Percentiles rank a stretch among this genome's conserved stretches.
Conservation (phyloP, 768 basidiomycete genomes). For the Leucocoprinus leucothites region DNA sequence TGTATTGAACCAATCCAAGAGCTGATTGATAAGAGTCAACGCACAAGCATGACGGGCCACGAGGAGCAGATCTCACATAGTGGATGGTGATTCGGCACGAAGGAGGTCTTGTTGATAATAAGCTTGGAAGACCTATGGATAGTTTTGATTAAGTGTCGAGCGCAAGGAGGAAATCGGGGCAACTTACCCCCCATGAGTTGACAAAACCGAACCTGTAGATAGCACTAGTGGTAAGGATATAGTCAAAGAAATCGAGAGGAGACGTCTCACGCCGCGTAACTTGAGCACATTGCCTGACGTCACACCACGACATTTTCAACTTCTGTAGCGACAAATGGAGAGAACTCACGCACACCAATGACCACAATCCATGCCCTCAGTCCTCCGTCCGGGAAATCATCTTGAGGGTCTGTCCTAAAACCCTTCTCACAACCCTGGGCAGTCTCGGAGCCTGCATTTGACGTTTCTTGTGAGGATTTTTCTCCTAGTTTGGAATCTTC, state of each 20-base stretch:
- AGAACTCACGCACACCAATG: slow-evolving; percentile 30
- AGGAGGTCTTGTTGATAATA: background rate
- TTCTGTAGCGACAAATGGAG: background rate
- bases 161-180: background rate
- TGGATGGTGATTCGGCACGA: background rate
- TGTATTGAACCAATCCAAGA: slow-evolving; percentile 83
- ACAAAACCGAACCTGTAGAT: slow-evolving; percentile 68
- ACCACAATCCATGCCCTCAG: slow-evolving; percentile 42
- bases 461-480: no score
- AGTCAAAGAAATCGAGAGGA: background rate
- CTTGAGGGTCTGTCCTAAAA: slow-evolving; percentile 13
- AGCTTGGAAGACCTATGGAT: background rate
- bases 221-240: slow-evolving; percentile 13
- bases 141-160: background rate
- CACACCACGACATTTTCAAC: no score
- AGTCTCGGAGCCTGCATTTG: no score
- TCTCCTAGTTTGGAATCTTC: no score
- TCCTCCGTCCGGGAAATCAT: slow-evolving; percentile 42
- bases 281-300: slow-evolving; percentile 40
- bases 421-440: no score
- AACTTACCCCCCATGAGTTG: slow-evolving; percentile 72
- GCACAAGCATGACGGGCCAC: background rate
- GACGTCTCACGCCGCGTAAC: slow-evolving; percentile 41
- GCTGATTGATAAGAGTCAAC: slow-evolving; percentile 29
- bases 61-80: slow-evolving; percentile 27